Evolutionary conservation across 164 flowering plant species (phyloP), one percentile per base, ranked within the genome.

Genomic region (Vitis vinifera): DNA sequence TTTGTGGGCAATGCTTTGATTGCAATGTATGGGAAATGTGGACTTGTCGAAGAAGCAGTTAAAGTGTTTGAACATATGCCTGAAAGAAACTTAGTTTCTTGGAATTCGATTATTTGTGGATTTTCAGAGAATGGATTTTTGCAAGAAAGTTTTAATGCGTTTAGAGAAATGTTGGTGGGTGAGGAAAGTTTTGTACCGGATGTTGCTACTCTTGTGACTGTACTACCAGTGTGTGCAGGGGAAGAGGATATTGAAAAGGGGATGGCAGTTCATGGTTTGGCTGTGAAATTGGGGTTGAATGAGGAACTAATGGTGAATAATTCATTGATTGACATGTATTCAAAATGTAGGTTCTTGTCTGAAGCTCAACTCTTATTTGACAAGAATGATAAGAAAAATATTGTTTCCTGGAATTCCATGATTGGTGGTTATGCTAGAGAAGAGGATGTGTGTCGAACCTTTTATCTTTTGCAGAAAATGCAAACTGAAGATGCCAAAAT

Each of bases 361-460:
- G 77, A 82, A 55, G 90, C 89, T 3, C 62, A 50, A 31, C 37
- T 67, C 14, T 69, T 87, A 48, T 87, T 89, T 75, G 72, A 72
- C 17, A 82, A 51, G 63, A 80, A 50, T 16, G 69, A 51, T 15
- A 70, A 71, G 16, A 87, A 68, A 80, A 89, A 83, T 78, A 81
- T 80, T 3, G 90, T 87, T 68, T 80, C 88, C 65, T 89, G 94
- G 94, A 90, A 90, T 82, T 73, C 85, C 49, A 83, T 88, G 79
- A 84, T 90, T 47, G 83, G 75, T 51, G 89, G 82, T 50, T 82
- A 69, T 70, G 76, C 91, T 47, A 77, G 74, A 63, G 78, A 75
- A 64, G 89, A 89, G 51, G 70, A 80, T 69, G 76, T 73, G 12
- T 1, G 15, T 55, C 71, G 56, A 51, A 70, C 88, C 10, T 85